Evolutionary conservation across 768 basidiomycete species (phyloP).

Genomic region (Thelephora ganbajun): DNA sequence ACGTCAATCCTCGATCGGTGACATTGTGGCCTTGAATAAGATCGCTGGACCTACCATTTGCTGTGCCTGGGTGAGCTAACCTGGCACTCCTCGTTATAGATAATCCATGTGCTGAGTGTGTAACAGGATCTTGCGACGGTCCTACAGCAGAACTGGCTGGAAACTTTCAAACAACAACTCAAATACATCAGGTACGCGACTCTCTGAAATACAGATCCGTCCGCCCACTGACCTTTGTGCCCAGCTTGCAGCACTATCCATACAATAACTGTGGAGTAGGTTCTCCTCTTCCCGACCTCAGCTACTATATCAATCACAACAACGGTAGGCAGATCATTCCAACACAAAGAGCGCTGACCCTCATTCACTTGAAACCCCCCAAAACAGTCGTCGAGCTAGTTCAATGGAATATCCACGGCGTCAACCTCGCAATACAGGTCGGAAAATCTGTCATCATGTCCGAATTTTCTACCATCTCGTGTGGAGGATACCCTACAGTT

Average conservation of each 20-base stretch:
- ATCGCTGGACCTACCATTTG: slow-evolving; percentile 38
- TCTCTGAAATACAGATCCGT: slow-evolving; percentile 19
- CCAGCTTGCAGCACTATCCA: slow-evolving; percentile 38
- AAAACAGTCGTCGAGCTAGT: slow-evolving; percentile 23
- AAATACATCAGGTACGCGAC: slow-evolving; percentile 8
- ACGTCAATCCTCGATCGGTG: slow-evolving; percentile 22
- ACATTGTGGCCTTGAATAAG: slow-evolving; percentile 23
- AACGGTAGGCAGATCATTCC: slow-evolving; percentile 13
- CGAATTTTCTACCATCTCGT: neutral
- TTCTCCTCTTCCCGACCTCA: neutral
- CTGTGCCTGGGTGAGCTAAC: slow-evolving; percentile 30
- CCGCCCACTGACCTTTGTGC: slow-evolving; percentile 25
- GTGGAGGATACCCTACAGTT: slow-evolving; percentile 35
- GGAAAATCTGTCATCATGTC: neutral
- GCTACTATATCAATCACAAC: slow-evolving; percentile 19
- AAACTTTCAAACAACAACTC: neutral
- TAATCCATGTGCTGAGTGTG: neutral
- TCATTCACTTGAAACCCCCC: slow-evolving; percentile 26
- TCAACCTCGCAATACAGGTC: neutral
- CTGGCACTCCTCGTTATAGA: neutral
- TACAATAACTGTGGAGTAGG: slow-evolving; percentile 26
- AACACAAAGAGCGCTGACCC: slow-evolving; percentile 26
- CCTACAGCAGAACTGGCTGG: slow-evolving; percentile 20
- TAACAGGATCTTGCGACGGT: slow-evolving; percentile 28
- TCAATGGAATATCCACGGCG: slow-evolving; percentile 23